Percentiles rank a stretch among this genome's conserved stretches.
Evolutionary conservation across 202 grass and related monocot species (phyloP).

Genomic region (Panicum virgatum): DNA sequence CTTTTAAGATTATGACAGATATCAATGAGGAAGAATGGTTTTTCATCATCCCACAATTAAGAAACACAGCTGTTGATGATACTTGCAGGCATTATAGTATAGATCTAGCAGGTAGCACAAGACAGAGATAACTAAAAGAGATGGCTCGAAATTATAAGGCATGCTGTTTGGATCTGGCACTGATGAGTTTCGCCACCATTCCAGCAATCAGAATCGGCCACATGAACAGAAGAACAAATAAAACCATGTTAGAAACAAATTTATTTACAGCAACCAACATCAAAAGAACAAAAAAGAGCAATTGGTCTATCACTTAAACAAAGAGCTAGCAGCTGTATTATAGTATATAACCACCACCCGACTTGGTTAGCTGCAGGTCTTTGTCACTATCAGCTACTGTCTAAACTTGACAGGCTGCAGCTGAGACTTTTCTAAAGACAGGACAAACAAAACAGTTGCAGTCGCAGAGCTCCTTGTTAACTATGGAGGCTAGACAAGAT

Average conservation of each 20-base stretch:
- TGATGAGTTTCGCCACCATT: conserved; percentile 9
- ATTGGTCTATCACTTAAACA: not conserved
- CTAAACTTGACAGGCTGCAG: not conserved
- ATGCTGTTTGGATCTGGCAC: conserved; percentile 61
- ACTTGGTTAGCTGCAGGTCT: conserved; percentile 8
- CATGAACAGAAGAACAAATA: not conserved
- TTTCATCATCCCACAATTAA: not conserved
- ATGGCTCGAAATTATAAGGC: conserved; percentile 9
- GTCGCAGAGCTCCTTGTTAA: conserved; percentile 21
- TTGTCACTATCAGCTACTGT: conserved; percentile 11
- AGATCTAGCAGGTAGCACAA: not conserved
- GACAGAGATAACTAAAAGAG: conserved; percentile 27
- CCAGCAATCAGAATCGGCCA: conserved; percentile 32
- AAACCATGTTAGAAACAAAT: conserved; percentile 15
- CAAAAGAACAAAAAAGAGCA: not conserved
- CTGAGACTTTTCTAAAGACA: conserved; percentile 23
- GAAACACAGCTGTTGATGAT: not conserved
- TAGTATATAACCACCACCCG: conserved; percentile 6
- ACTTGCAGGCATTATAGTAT: not conserved
- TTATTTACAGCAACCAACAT: not conserved
- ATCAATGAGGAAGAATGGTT: no score
- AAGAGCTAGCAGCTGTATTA: conserved; percentile 20
- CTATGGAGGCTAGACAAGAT: not conserved
- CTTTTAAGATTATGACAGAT: no score
- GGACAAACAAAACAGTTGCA: conserved; percentile 12